Base-by-base conservation (phyloP, 2,329 filamentous ascomycete genomes). In the Fusarium miscanthi region DNA sequence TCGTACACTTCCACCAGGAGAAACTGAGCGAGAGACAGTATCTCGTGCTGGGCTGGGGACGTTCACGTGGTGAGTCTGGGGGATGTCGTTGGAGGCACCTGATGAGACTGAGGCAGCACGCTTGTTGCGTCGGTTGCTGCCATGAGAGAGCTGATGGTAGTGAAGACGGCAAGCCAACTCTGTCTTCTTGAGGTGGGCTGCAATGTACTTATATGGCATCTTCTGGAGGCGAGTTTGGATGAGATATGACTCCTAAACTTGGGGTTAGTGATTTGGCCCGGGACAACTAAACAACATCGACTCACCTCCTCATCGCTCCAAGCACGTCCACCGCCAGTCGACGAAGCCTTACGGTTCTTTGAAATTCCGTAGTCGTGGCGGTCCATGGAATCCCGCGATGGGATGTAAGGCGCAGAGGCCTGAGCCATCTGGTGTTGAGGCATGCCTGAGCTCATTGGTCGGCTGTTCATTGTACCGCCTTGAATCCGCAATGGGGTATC, bases 141-240 rank as follows among this genome's bases (percentile, higher is more conserved):
- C 93, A 80, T 94, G 93, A 72, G 92, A 94, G 71, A 96, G 88
- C 79, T 96, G 93, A 79, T 97, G 93, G 80, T 94, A 95, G 82
- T 96, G 94, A 70, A 97, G 88, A 71, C 94, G 93, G 84, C 93
- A 97, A 52, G 93, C 93, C 66, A 96, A 86, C 84, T 96, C 93
- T 2, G 93, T 96, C 86, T 96, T 97, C 84, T 94, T 94, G 75
- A 96, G 85, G 77, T 95, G 92, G 66, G 91, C 89, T 65, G 93
- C 93, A 79, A 96, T 96, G 80, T 95, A 93, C 86, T 95, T 96
- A 84, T 96, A 96, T 2, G 93, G 93, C 90, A 95, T 94, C 84
- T 95, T 95, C 78, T 95, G 92, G 78, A 93, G 89, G 65, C 93
- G 92, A 68, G 92, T 95, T 82, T 94, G 92, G 69, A 96, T 88